phyloP scores from a whole-genome alignment of 2,329 filamentous ascomycete species.

The Nothophoma quercina region DNA sequence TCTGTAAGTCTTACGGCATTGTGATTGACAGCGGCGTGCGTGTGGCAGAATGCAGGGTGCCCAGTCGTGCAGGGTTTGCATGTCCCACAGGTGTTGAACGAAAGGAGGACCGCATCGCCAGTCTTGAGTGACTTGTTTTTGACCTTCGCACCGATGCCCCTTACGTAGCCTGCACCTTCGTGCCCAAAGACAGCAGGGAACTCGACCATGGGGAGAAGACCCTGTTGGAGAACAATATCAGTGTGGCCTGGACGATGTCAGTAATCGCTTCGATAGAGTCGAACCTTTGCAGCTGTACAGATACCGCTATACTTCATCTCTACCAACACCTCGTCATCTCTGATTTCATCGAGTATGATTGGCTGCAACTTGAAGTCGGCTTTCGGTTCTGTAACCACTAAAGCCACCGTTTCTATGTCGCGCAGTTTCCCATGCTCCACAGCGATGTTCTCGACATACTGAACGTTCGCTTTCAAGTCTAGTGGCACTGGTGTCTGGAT shows the following conservation, averaged over 20 bases:
- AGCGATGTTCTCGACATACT: neutral
- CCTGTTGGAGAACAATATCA: conserved; percentile 56
- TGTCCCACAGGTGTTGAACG: conserved; percentile 53
- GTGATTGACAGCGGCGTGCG: conserved; percentile 57
- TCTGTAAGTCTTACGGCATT: conserved; percentile 28
- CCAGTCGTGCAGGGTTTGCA: conserved; percentile 57
- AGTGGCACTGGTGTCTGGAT: neutral
- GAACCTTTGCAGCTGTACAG: conserved; percentile 39
- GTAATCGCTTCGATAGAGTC: neutral
- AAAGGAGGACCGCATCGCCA: conserved; percentile 55
- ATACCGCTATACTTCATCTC: conserved; percentile 62
- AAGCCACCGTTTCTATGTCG: conserved; percentile 9
- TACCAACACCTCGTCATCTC: conserved; percentile 59
- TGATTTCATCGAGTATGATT: conserved; percentile 12
- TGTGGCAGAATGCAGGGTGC: conserved; percentile 56
- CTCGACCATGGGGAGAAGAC: conserved; percentile 29
- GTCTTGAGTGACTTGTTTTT: conserved; percentile 27
- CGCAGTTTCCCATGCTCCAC: neutral
- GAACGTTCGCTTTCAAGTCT: neutral
- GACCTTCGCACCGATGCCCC: conserved; percentile 9
- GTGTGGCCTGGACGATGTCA: conserved; percentile 49
- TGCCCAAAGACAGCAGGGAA: conserved; percentile 59
- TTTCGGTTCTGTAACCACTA: conserved; percentile 10
- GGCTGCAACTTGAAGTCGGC: conserved; percentile 11
- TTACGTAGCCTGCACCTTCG: conserved; percentile 47